These are phyloP conservation scores for Mrakia blollopis DNA, from an alignment of 768 basidiomycete species.

Conservation along the genomic window DNA sequence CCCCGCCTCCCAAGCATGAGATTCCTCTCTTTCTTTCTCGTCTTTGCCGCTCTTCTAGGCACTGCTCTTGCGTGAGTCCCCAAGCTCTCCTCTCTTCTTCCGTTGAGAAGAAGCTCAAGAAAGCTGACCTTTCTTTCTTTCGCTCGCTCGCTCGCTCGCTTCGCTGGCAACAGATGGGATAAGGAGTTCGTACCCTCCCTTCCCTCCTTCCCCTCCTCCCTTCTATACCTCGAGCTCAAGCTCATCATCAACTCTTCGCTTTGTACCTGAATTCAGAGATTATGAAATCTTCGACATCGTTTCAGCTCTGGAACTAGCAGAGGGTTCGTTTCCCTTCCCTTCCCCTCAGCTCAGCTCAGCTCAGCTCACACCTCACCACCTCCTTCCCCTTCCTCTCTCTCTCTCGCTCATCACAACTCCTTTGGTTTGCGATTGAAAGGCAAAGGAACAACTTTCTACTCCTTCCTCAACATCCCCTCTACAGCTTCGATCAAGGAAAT, in stretches of 20 bases:
- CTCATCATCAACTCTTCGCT: slow-evolving; percentile 6
- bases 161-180: slow-evolving; percentile 29
- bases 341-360: no score
- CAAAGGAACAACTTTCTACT: slow-evolving; percentile 92
- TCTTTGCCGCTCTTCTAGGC: slow-evolving; percentile 10
- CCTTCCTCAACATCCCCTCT: slow-evolving; percentile 75
- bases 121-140: not conserved
- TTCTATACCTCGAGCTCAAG: slow-evolving; percentile 34
- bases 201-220: slow-evolving; percentile 22
- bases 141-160: no score
- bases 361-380: no score
- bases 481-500: slow-evolving; percentile 68
- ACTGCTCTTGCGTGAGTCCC: slow-evolving; percentile 30
- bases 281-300: slow-evolving; percentile 96
- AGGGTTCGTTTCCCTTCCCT: slow-evolving; percentile 53
- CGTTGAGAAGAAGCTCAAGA: not conserved
- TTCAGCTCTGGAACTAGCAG: slow-evolving; percentile 66
- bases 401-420: not conserved
- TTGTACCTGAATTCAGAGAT: slow-evolving; percentile 48
- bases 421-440: slow-evolving; percentile 42
- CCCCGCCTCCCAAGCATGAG: not conserved
- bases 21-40: slow-evolving; percentile 9
- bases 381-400: not conserved
- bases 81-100: not conserved
- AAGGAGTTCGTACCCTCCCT: slow-evolving; percentile 25